These are phyloP conservation scores for Dendrobium huoshanense DNA, from an alignment of 106 monocot species.

Conservation along the genomic window DNA sequence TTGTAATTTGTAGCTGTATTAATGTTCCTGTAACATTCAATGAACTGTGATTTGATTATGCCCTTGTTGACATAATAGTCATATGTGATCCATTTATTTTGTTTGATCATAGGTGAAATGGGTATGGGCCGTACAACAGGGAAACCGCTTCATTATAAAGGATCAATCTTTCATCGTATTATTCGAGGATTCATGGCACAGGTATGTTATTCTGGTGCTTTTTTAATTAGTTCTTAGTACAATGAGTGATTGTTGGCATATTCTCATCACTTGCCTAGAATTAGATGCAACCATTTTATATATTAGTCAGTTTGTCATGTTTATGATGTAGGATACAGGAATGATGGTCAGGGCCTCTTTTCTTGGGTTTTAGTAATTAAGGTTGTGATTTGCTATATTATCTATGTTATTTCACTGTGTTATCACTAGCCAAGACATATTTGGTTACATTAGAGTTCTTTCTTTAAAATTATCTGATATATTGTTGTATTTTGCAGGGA, in stretches of 20 bases:
- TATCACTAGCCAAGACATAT: neutral
- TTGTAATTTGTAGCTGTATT: neutral
- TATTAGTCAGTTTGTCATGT: slow-evolving; percentile 42
- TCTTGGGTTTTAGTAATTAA: slow-evolving; percentile 75
- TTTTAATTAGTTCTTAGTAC: neutral
- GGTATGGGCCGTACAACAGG: slow-evolving; percentile 55
- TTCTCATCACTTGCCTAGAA: slow-evolving; percentile 13
- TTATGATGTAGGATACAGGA: slow-evolving; percentile 70
- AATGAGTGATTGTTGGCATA: slow-evolving; percentile 1
- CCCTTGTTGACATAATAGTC: neutral
- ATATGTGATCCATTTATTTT: neutral
- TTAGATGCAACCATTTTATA: slow-evolving; percentile 24
- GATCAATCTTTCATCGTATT: slow-evolving; percentile 79
- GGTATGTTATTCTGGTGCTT: slow-evolving; percentile 33
- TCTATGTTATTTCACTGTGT: slow-evolving; percentile 14
- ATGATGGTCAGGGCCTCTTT: slow-evolving; percentile 65
- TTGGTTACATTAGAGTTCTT: neutral
- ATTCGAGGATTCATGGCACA: slow-evolving; percentile 98
- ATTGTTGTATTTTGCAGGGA: slow-evolving; percentile 61
- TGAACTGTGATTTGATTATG: neutral
- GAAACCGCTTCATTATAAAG: slow-evolving; percentile 82
- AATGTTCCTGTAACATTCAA: neutral
- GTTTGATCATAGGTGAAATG: slow-evolving; percentile 52
- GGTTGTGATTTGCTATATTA: slow-evolving; percentile 56
- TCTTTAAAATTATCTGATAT: neutral